A percentile compares a stretch with the other conserved stretches of the same genome.
Evolutionary conservation across 2,329 filamentous ascomycete genomes (phyloP).

Genomic region (Arthrinium puccinioides): DNA sequence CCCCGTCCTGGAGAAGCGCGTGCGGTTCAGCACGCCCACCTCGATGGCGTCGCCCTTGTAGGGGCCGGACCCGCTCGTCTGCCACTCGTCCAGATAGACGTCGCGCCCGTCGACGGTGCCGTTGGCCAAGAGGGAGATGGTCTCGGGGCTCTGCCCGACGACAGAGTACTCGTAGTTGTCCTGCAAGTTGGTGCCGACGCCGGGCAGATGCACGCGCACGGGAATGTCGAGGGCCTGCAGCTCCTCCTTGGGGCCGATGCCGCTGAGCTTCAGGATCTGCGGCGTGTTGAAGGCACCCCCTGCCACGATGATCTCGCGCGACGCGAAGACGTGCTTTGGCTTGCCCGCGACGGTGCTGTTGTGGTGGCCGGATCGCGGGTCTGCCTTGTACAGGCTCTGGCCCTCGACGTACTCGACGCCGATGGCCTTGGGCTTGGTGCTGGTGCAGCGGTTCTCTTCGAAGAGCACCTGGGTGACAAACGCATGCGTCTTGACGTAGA

Average conservation of each 20-base stretch:
- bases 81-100: constrained; percentile 9
- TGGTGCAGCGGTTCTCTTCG: not conserved
- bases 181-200: constrained; percentile 51
- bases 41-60: constrained; percentile 8
- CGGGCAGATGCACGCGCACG: constrained; percentile 43
- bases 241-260: constrained; percentile 24
- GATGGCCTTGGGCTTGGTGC: constrained; percentile 2
- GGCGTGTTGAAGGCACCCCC: constrained; percentile 27
- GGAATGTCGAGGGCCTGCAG: constrained; percentile 33
- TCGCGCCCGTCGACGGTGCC: constrained; percentile 9
- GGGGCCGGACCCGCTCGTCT: not conserved
- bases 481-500: constrained; percentile 31
- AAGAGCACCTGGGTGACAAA: constrained; percentile 1
- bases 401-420: constrained; percentile 7
- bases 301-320: constrained; percentile 6
- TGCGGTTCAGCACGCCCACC: constrained; percentile 7
- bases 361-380: constrained; percentile 1
- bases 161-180: constrained; percentile 32
- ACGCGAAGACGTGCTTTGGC: constrained; percentile 3
- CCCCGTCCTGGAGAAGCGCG: constrained; percentile 2
- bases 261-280: constrained; percentile 27
- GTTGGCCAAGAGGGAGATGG: not conserved
- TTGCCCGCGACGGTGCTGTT: too few species aligned
- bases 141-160: not conserved
- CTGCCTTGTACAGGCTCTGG: constrained; percentile 6